A percentile compares a stretch with the other conserved stretches of the same genome.
Conservation (phyloP, 2,329 filamentous ascomycete genomes). For the Triangularia setosa region DNA sequence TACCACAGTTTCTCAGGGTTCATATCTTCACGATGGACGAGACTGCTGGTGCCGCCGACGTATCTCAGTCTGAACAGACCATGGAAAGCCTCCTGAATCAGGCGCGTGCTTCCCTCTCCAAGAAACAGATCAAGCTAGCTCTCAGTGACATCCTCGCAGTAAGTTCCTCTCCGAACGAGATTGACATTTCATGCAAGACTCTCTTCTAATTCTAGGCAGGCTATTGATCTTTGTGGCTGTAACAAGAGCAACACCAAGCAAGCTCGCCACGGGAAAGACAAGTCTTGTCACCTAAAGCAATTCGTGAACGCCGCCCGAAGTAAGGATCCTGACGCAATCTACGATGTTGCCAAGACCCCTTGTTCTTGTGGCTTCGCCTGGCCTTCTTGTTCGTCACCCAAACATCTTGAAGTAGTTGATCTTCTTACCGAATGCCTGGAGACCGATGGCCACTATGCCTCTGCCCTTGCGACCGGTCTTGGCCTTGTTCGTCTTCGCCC, state of each 20-base stretch:
- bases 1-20: neutral
- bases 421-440: conserved; percentile 18
- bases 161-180: conserved; percentile 3
- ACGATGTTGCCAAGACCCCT: conserved; percentile 6
- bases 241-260: conserved; percentile 7
- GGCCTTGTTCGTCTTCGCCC: conserved; percentile 23
- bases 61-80: neutral
- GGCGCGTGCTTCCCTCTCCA: neutral
- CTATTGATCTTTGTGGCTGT: conserved; percentile 19
- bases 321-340: conserved; percentile 13
- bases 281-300: conserved; percentile 27
- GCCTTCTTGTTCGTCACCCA: conserved; percentile 16
- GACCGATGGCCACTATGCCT: conserved; percentile 12
- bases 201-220: conserved; percentile 2
- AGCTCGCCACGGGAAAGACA: conserved; percentile 21
- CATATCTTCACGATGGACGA: neutral
- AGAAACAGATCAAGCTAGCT: conserved; percentile 4
- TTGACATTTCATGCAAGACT: neutral
- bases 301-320: conserved; percentile 18
- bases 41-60: neutral
- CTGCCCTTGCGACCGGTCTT: conserved; percentile 23
- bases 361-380: conserved; percentile 25
- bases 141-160: conserved; percentile 6
- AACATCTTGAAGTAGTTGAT: conserved; percentile 22
- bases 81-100: neutral